These are phyloP conservation scores for Madurella mycetomatis DNA, from an alignment of 2,329 filamentous ascomycete species.

Conservation along the genomic window DNA sequence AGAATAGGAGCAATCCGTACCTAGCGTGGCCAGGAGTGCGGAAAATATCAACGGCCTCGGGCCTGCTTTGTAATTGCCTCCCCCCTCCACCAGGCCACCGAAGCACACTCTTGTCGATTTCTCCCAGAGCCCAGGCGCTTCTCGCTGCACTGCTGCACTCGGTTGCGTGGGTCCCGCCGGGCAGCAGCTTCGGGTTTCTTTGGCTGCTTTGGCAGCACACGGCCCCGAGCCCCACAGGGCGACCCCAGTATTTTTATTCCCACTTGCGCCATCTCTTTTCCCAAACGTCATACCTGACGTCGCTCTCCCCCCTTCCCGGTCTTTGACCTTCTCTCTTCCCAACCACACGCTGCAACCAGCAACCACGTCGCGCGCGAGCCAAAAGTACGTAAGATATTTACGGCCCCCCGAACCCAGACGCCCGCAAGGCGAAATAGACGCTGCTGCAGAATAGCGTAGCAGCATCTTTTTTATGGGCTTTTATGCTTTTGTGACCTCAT, in stretches of 20 bases:
- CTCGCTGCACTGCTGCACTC: neutral
- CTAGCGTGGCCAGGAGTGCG: too few species aligned
- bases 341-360: conserved; percentile 11
- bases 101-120: too few species aligned
- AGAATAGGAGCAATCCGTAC: too few species aligned
- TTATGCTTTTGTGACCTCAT: conserved; percentile 27
- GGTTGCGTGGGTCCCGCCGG: neutral
- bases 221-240: conserved; percentile 14
- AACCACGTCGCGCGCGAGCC: conserved; percentile 8
- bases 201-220: conserved; percentile 6
- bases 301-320: conserved; percentile 26
- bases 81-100: too few species aligned
- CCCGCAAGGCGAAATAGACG: conserved; percentile 8
- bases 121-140: too few species aligned
- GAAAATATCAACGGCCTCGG: too few species aligned
- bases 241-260: conserved; percentile 27
- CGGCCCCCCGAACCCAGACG: conserved; percentile 17
- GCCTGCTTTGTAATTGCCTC: too few species aligned
- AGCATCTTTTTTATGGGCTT: conserved; percentile 20
- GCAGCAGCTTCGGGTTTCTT: neutral
- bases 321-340: conserved; percentile 19
- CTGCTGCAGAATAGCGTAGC: conserved; percentile 23
- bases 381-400: conserved; percentile 23
- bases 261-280: conserved; percentile 28
- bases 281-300: conserved; percentile 31